Evolutionary conservation across 2,329 filamentous ascomycete genomes (phyloP).

Genomic region (Aureobasidium pullulans): DNA sequence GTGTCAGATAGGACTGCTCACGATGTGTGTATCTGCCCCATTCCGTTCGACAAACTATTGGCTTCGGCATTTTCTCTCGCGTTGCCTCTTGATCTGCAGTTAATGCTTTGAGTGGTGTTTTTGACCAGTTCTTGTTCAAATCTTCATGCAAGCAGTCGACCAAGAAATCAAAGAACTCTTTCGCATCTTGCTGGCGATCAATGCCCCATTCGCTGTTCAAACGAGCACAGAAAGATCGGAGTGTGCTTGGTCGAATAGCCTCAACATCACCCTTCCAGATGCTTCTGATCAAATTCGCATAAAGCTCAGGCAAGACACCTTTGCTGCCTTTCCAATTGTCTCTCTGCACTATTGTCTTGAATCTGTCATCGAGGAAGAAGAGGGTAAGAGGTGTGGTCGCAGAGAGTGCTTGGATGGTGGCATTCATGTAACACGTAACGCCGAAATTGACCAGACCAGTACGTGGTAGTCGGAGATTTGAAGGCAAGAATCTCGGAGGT

Average conservation of each 20-base stretch:
- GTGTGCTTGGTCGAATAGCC: conserved; percentile 39
- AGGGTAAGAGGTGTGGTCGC: conserved; percentile 57
- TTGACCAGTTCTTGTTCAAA: conserved; percentile 62
- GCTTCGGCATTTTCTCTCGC: conserved; percentile 53
- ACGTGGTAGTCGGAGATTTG: conserved; percentile 44
- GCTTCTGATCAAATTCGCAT: conserved; percentile 53
- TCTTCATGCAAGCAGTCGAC: conserved; percentile 79
- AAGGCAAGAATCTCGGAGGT: conserved; percentile 36
- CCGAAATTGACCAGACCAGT: conserved; percentile 75
- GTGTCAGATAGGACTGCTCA: conserved; percentile 69
- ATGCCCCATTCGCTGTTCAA: conserved; percentile 64
- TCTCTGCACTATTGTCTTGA: conserved; percentile 49
- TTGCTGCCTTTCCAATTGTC: conserved; percentile 59
- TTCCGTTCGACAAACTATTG: conserved; percentile 62
- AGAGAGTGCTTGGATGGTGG: conserved; percentile 76
- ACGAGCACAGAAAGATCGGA: conserved; percentile 55
- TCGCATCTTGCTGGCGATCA: conserved; percentile 76
- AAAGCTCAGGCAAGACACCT: conserved; percentile 55
- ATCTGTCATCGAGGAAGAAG: conserved; percentile 60
- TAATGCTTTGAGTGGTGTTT: conserved; percentile 50
- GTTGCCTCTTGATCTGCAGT: conserved; percentile 53
- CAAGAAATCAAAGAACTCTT: conserved; percentile 81
- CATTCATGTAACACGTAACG: conserved; percentile 87
- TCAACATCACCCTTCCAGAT: conserved; percentile 54
- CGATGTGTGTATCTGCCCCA: conserved; percentile 65